Evolutionary conservation across 2,329 filamentous ascomycete species (phyloP).

Genomic region (Fusarium sp.): DNA sequence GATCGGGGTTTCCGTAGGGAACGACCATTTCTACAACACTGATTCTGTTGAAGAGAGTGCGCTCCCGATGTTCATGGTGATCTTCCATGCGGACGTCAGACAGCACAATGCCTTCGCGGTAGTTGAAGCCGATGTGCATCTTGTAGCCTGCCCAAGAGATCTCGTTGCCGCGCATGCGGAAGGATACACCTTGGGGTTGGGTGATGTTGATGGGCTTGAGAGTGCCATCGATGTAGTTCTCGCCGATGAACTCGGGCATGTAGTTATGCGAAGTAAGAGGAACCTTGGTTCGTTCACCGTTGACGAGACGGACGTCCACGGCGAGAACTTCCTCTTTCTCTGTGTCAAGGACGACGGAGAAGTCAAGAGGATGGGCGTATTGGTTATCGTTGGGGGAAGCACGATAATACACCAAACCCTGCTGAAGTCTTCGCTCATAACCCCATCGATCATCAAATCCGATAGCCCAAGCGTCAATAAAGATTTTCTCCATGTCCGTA

Average conservation of each 20-base stretch:
- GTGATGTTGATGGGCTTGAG: conserved; percentile 55
- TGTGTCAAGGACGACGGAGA: conserved; percentile 57
- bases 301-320: conserved; percentile 56
- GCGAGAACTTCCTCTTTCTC: conserved; percentile 63
- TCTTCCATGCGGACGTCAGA: conserved; percentile 76
- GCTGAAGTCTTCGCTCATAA: conserved; percentile 76
- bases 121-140: conserved; percentile 79
- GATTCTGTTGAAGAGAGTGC: conserved; percentile 75
- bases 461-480: conserved; percentile 87
- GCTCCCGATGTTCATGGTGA: conserved; percentile 52
- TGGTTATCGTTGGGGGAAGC: conserved; percentile 75
- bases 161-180: conserved; percentile 60
- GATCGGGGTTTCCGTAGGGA: conserved; percentile 81
- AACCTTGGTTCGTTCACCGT: conserved; percentile 61
- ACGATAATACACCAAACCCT: conserved; percentile 85
- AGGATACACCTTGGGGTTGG: conserved; percentile 56
- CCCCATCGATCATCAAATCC: conserved; percentile 85
- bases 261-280: conserved; percentile 55
- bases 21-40: conserved; percentile 78
- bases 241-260: conserved; percentile 51
- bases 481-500: conserved; percentile 85
- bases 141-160: conserved; percentile 74
- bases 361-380: conserved; percentile 68
- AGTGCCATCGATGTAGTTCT: conserved; percentile 51
- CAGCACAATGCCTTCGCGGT: conserved; percentile 75